A percentile compares a stretch with the other conserved stretches of the same genome.
Conservation (phyloP, 2,329 filamentous ascomycete genomes). For the Cordyceps fumosorosea region DNA sequence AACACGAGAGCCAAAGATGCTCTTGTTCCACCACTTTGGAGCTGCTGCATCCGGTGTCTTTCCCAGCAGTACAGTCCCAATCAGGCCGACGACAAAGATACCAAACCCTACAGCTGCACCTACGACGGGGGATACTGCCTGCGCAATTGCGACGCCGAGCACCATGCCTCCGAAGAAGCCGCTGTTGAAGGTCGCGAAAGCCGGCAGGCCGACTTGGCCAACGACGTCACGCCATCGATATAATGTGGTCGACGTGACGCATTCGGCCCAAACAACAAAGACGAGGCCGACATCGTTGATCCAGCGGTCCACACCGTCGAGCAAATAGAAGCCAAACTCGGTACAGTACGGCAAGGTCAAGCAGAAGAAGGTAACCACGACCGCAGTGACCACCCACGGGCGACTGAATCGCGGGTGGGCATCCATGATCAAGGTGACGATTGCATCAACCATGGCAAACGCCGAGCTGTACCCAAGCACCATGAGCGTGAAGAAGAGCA, state of each 20-base stretch:
- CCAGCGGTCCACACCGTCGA: constrained; percentile 50
- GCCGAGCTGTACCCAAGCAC: constrained; percentile 52
- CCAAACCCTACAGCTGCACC: constrained; percentile 48
- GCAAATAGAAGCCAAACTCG: constrained; percentile 49
- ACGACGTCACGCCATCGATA: constrained; percentile 45
- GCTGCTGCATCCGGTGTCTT: constrained; percentile 35
- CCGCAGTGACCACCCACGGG: constrained; percentile 40
- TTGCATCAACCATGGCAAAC: constrained; percentile 53
- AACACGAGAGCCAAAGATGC: constrained; percentile 31
- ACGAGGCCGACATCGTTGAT: constrained; percentile 48
- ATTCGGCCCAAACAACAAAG: constrained; percentile 47
- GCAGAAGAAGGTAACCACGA: constrained; percentile 45
- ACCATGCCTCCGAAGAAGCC: constrained; percentile 49
- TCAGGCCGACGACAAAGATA: constrained; percentile 37
- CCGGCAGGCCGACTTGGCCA: constrained; percentile 35
- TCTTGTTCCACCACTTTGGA: constrained; percentile 35
- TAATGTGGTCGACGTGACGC: constrained; percentile 45
- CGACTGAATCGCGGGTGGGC: constrained; percentile 41
- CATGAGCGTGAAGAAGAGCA: constrained; percentile 52
- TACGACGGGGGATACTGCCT: constrained; percentile 35
- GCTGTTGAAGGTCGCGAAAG: constrained; percentile 40
- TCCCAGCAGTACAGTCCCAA: constrained; percentile 34
- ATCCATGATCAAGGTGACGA: constrained; percentile 48
- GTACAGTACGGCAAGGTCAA: constrained; percentile 51
- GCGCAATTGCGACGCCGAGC: constrained; percentile 43